Percentiles rank a stretch among this genome's conserved stretches.
phyloP scores from a whole-genome alignment of 805 yeast genomes.

The Lachancea quebecensis region DNA sequence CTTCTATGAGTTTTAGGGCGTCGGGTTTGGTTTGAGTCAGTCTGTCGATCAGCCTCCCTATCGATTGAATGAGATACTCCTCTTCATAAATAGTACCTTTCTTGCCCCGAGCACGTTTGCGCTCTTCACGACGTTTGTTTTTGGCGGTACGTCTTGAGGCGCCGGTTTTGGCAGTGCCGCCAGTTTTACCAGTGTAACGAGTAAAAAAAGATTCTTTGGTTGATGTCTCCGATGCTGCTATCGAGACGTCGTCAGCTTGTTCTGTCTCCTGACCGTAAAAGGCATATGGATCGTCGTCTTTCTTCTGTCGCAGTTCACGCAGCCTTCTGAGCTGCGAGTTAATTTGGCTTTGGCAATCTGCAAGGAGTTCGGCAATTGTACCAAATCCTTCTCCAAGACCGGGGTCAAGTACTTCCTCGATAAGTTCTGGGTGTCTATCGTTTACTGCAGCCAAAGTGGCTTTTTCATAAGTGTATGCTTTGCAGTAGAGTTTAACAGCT shows the following conservation, averaged over 20 bases:
- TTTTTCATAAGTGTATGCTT: conserved; percentile 63
- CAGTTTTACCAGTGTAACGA: conserved; percentile 91
- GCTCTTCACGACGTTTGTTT: conserved; percentile 88
- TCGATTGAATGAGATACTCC: conserved; percentile 82
- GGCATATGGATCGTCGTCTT: conserved; percentile 75
- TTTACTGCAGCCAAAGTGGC: conserved; percentile 62
- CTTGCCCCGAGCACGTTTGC: conserved; percentile 94
- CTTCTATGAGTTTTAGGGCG: conserved; percentile 66
- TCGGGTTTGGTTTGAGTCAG: conserved; percentile 68
- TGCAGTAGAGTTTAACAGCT: conserved; percentile 64
- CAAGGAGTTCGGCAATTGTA: conserved; percentile 73
- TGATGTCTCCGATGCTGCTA: conserved; percentile 91
- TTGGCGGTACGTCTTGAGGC: conserved; percentile 89
- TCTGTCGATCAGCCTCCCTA: conserved; percentile 82
- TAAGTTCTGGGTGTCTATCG: conserved; percentile 38
- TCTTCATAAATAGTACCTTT: conserved; percentile 97
- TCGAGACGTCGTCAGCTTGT: conserved; percentile 86
- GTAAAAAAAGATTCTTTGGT: conserved; percentile 91
- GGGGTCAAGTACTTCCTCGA: conserved; percentile 58
- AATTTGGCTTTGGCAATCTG: conserved; percentile 88
- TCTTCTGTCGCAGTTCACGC: conserved; percentile 78
- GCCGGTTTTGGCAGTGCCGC: conserved; percentile 94
- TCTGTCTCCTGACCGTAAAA: conserved; percentile 73
- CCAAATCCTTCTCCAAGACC: conserved; percentile 86
- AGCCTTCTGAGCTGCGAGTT: conserved; percentile 76